A percentile compares a stretch with the other conserved stretches of the same genome.
phyloP scores from a whole-genome alignment of 352 stramenopile genomes.

The Phytopythium ostracodes region DNA sequence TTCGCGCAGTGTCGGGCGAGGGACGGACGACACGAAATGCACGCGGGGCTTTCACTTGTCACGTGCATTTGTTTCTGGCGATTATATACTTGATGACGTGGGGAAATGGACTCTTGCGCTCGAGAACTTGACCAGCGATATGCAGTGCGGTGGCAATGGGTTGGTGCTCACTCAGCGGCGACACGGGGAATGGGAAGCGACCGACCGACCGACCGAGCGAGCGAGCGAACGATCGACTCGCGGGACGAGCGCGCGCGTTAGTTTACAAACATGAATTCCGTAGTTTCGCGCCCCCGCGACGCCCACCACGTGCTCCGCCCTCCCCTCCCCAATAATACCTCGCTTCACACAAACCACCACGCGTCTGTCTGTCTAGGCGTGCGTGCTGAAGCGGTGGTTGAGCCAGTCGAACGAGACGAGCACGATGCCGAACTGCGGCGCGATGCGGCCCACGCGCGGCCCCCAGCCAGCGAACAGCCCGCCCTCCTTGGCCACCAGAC shows the following conservation, averaged over 20 bases:
- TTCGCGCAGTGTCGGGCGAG: background rate
- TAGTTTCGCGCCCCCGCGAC: background rate
- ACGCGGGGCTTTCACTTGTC: background rate
- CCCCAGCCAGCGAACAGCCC: conserved; percentile 73
- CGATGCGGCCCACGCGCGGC: conserved; percentile 67
- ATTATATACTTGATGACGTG: background rate
- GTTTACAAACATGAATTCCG: conserved; percentile 4
- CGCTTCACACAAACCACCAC: background rate
- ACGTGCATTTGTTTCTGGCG: background rate
- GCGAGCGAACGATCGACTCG: background rate
- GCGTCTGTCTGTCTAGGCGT: background rate
- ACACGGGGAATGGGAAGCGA: background rate
- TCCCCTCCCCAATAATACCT: background rate
- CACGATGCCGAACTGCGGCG: conserved; percentile 80
- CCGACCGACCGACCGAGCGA: background rate
- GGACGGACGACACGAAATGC: background rate
- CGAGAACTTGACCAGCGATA: background rate
- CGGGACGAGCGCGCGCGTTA: background rate
- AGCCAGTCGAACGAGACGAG: conserved; percentile 81
- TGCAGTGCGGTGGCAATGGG: too few relatives aligned
- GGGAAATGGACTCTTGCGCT: conserved; percentile 4
- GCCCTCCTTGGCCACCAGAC: conserved; percentile 46
- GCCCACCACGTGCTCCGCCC: too few relatives aligned
- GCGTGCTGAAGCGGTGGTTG: conserved; percentile 48
- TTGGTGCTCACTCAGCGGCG: too few relatives aligned